These are phyloP conservation scores for Phytophthora megakarya DNA, from an alignment of 352 stramenopile genomes.

Conservation along the genomic window DNA sequence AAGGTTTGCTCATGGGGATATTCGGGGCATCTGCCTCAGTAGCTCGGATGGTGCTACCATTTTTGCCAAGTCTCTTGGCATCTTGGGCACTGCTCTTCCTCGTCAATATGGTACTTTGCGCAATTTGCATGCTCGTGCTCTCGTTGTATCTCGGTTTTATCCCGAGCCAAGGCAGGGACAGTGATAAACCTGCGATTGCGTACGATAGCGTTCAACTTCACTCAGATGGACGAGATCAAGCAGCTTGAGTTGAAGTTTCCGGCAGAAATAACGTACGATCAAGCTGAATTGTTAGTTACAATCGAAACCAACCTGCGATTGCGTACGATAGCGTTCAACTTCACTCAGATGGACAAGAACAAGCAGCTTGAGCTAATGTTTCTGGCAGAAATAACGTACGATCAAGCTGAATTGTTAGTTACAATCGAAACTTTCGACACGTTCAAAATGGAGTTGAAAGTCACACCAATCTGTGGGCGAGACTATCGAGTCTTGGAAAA, in stretches of 20 bases:
- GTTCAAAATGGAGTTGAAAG: slow-evolving; percentile 34
- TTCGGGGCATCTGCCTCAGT: slow-evolving; percentile 64
- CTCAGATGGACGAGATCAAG: slow-evolving; percentile 29
- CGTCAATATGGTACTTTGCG: slow-evolving; percentile 51
- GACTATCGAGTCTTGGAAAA: slow-evolving; percentile 31
- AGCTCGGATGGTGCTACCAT: slow-evolving; percentile 58
- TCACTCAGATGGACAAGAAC: slow-evolving; percentile 30
- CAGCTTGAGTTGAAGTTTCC: neutral
- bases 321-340: slow-evolving; percentile 32
- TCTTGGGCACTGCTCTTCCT: slow-evolving; percentile 53
- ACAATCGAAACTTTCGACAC: too few relatives aligned
- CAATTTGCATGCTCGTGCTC: slow-evolving; percentile 46
- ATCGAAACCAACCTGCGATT: neutral
- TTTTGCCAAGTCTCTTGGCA: slow-evolving; percentile 54
- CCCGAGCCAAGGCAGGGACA: neutral
- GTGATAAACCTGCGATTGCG: neutral
- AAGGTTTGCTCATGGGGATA: slow-evolving; percentile 64
- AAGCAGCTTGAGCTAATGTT: neutral
- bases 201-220: slow-evolving; percentile 35
- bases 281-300: slow-evolving; percentile 6
- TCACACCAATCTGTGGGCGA: slow-evolving; percentile 44
- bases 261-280: slow-evolving; percentile 15
- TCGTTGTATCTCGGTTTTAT: slow-evolving; percentile 34
- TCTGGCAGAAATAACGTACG: slow-evolving; percentile 12
- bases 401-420: slow-evolving; percentile 5